A percentile compares a stretch with the other conserved stretches of the same genome.
Conservation (phyloP, 257 asterid species). For the Handroanthus guayacan region DNA sequence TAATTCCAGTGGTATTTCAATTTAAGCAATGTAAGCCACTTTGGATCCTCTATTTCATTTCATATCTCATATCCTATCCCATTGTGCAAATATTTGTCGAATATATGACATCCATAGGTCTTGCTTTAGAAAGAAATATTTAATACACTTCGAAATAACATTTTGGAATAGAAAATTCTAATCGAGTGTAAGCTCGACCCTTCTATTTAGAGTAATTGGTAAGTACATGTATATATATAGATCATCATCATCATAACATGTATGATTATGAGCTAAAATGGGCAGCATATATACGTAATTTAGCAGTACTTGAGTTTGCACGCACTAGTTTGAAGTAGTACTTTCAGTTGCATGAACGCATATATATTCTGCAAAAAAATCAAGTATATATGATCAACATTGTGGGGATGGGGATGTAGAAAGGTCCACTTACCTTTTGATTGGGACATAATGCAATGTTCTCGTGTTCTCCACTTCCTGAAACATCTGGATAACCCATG, state of each 20-base stretch:
- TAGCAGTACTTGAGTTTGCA: conserved; percentile 24
- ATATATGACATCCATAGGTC: too few relatives aligned
- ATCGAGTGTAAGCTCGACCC: neutral
- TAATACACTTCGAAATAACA: too few relatives aligned
- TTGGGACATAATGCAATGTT: neutral
- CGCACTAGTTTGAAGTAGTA: neutral
- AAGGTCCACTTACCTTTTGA: neutral
- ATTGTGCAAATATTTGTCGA: too few relatives aligned
- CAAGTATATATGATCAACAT: neutral
- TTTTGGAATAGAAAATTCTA: too few relatives aligned
- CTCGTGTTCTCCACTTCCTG: conserved; percentile 20
- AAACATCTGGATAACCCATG: conserved; percentile 20
- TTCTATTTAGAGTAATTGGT: neutral
- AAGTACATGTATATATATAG: neutral
- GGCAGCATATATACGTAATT: neutral
- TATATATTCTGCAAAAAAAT: neutral
- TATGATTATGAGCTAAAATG: neutral
- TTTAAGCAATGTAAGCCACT: too few relatives aligned
- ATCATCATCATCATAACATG: conserved; percentile 10
- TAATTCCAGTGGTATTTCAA: too few relatives aligned
- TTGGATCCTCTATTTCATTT: too few relatives aligned
- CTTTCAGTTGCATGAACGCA: neutral
- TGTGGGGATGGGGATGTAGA: neutral
- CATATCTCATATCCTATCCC: too few relatives aligned
- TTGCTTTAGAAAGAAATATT: too few relatives aligned